Base-by-base conservation (phyloP, 345 rosid genomes). In the Draba incana region DNA sequence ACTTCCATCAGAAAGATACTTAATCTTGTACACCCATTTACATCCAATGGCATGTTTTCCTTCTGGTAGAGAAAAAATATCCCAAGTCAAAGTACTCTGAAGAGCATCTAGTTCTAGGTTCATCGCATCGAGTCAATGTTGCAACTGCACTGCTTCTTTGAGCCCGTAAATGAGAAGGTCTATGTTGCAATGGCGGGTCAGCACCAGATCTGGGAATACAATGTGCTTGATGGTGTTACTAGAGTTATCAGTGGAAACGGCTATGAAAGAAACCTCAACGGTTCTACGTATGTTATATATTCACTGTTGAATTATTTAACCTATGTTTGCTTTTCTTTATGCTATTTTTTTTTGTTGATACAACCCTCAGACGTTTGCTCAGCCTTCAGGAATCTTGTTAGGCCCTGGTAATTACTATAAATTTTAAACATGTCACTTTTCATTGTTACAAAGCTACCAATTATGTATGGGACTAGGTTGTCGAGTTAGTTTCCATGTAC, bases 151-250 rank as follows among this genome's bases (percentile, higher is more conserved):
- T n/a, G n/a, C n/a, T n/a, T n/a, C 82, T 86, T 74, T 68, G 81
- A 90, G 62, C 90, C 90, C 13, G 62, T 73, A 23, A 85, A 77
- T 20, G 89, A 86, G 73, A 93, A 82, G 77, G 88, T 93, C 65
- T 93, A 84, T 72, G 70, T 93, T 77, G 98, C 97, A 60, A 86
- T 93, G 93, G 98, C 97, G 20, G 97, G 98, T 56, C 96, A 86
- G 62, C 98, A 93, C 84, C 98, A 92, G 78, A 90, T 90, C 56
- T 92, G 98, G 97, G 89, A 83, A 71, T 88, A 92, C 78, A 80
- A 78, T 77, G 76, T 85, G 28, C 47, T 57, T 56, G 84, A 84
- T 75, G 93, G 88, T 68, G 71, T 84, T 71, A 79, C 96, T 43
- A 81, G 52, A 85, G 92, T 82, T 38, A 90, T 90, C 66, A 92